Percentiles rank a stretch among this genome's conserved stretches.
phyloP scores from a whole-genome alignment of 1,139 yeast species.

The Pichia sp. region DNA sequence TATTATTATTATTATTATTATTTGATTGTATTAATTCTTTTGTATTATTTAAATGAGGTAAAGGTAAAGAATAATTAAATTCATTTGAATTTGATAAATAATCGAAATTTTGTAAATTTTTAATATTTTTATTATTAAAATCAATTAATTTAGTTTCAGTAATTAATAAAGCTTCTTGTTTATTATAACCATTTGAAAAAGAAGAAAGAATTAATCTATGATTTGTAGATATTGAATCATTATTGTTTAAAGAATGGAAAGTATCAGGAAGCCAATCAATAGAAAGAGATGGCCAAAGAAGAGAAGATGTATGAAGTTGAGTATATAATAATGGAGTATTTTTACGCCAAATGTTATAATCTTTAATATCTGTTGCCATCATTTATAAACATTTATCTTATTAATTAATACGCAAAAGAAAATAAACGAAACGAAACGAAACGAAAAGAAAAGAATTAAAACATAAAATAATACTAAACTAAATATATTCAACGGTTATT shows the following conservation, averaged over 20 bases:
- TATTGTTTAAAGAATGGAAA: slow-evolving; percentile 4
- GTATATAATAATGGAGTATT: slow-evolving; percentile 48
- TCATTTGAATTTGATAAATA: slow-evolving; percentile 21
- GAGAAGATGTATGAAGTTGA: slow-evolving; percentile 42
- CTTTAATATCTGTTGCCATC: neutral
- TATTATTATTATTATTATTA: neutral
- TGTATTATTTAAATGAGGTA: slow-evolving; percentile 8
- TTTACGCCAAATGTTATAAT: slow-evolving; percentile 41
- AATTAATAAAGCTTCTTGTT: slow-evolving; percentile 22
- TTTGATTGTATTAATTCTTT: slow-evolving; percentile 1
- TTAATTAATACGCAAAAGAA: neutral
- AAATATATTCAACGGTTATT: too few species aligned
- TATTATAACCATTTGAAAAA: slow-evolving; percentile 23
- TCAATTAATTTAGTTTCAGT: slow-evolving; percentile 2
- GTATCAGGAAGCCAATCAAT: slow-evolving; percentile 49
- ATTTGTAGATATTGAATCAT: slow-evolving; percentile 2
- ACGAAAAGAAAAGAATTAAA: neutral
- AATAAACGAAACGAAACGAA: neutral
- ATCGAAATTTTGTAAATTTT: slow-evolving; percentile 15
- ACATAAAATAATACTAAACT: neutral
- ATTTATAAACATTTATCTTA: too few species aligned
- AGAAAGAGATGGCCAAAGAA: slow-evolving; percentile 51
- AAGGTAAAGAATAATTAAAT: slow-evolving; percentile 17
- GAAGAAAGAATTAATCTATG: slow-evolving; percentile 29
- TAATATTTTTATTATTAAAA: neutral